phyloP scores from a whole-genome alignment of 2,329 filamentous ascomycete genomes.

The Ceratocystis colombiana region DNA sequence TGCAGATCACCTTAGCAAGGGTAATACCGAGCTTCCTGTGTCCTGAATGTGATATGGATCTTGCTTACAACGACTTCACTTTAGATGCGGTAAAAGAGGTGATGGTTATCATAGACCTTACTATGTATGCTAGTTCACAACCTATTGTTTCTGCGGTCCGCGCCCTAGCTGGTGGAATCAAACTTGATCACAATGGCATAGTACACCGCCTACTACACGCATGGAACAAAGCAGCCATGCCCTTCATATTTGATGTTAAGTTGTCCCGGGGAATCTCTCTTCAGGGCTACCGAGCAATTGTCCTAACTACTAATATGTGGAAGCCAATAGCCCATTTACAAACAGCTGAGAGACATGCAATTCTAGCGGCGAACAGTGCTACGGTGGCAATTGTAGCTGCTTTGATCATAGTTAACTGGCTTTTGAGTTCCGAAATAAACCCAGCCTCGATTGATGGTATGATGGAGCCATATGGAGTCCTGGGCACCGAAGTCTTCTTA shows the following conservation, averaged over 20 bases:
- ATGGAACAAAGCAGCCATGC: constrained; percentile 15
- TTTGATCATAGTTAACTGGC: constrained; percentile 19
- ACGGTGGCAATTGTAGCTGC: constrained; percentile 12
- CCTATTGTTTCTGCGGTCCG: neutral
- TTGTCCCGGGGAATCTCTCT: constrained; percentile 14
- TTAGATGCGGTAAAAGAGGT: neutral
- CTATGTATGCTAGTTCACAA: neutral
- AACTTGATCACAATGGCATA: neutral
- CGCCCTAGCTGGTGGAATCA: neutral
- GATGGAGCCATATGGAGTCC: neutral
- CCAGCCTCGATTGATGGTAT: neutral
- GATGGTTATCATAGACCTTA: neutral
- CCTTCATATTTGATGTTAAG: constrained; percentile 19
- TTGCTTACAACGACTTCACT: neutral
- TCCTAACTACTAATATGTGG: constrained; percentile 16
- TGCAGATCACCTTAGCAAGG: constrained; percentile 1
- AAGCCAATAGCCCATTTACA: neutral
- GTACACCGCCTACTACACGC: constrained; percentile 6
- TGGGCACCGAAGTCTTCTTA: constrained; percentile 18
- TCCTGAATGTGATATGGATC: neutral
- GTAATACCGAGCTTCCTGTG: neutral
- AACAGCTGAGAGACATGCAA: neutral
- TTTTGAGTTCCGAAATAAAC: neutral
- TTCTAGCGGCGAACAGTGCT: constrained; percentile 5
- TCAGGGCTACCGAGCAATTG: constrained; percentile 16